phyloP scores from a whole-genome alignment of 2,329 filamentous ascomycete species.

The Ophiostoma sp. region DNA sequence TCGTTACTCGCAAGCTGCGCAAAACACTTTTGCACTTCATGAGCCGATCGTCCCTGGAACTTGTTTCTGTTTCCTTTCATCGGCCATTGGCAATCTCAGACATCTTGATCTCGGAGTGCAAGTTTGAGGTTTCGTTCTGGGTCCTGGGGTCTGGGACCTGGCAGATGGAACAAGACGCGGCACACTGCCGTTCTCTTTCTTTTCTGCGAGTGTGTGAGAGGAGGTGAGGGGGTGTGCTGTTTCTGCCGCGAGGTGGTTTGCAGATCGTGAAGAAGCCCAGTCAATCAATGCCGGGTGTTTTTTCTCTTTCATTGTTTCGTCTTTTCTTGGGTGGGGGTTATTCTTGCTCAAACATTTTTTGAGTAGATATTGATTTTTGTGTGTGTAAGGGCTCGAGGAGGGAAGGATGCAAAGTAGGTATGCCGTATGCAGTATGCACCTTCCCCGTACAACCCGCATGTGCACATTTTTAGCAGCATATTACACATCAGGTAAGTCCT shows the following conservation, averaged over 20 bases:
- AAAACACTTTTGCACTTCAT: not conserved
- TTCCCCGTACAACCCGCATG: not conserved
- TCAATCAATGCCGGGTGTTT: constrained; percentile 7
- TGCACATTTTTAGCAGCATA: not conserved
- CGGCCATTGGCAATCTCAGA: not conserved
- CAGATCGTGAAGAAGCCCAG: constrained; percentile 13
- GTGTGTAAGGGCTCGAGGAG: not conserved
- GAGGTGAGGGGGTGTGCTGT: not conserved
- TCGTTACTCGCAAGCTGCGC: not conserved
- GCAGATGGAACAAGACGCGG: constrained; percentile 9
- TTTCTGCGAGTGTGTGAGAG: not conserved
- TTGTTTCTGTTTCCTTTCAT: not conserved
- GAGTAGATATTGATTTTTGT: not conserved
- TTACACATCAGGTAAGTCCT: not conserved
- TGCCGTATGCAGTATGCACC: constrained; percentile 3
- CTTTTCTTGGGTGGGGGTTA: constrained; percentile 15
- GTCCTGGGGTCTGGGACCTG: constrained; percentile 21
- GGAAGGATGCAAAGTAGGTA: not conserved
- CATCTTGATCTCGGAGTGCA: not conserved
- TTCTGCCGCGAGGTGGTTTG: constrained; percentile 13
- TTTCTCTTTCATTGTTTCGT: constrained; percentile 1
- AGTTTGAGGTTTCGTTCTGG: not conserved
- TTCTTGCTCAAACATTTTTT: not conserved
- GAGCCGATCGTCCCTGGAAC: too few relatives aligned
- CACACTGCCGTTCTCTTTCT: not conserved